phyloP scores from a whole-genome alignment of 129 eudicot species.

The Escallonia herrerae region DNA sequence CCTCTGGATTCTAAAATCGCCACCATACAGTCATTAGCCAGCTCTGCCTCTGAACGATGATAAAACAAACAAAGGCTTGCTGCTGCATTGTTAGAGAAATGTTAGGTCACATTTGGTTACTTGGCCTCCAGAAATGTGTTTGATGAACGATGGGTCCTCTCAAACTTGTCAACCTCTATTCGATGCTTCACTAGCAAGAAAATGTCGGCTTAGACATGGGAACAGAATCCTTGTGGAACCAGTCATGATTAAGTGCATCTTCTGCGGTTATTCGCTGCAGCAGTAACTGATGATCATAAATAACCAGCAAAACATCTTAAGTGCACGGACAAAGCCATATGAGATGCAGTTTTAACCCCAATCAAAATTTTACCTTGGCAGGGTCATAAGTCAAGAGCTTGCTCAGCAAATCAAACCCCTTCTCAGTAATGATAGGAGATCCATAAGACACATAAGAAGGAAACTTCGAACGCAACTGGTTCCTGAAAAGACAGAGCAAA shows the following conservation, averaged over 20 bases:
- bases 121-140: no score
- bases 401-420: constrained; percentile 75
- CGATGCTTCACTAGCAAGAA: no score
- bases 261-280: constrained; percentile 70
- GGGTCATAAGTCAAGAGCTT: constrained; percentile 66
- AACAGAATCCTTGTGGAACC: constrained; percentile 73
- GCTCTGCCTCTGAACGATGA: no score
- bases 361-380: constrained; percentile 31
- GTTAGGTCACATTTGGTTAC: no score
- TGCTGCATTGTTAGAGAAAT: no score
- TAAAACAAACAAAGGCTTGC: no score
- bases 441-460: constrained; percentile 62
- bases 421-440: constrained; percentile 52
- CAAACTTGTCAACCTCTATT: no score
- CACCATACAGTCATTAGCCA: no score
- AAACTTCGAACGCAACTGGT: constrained; percentile 49
- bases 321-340: neutral
- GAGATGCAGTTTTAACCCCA: neutral
- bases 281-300: neutral
- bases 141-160: no score
- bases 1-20: no score
- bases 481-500: constrained; percentile 12
- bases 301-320: neutral
- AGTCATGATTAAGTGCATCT: constrained; percentile 61
- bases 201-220: constrained; percentile 39